Evolutionary conservation across 768 basidiomycete species (phyloP).

Genomic region (Stropharia rugosoannulata): DNA sequence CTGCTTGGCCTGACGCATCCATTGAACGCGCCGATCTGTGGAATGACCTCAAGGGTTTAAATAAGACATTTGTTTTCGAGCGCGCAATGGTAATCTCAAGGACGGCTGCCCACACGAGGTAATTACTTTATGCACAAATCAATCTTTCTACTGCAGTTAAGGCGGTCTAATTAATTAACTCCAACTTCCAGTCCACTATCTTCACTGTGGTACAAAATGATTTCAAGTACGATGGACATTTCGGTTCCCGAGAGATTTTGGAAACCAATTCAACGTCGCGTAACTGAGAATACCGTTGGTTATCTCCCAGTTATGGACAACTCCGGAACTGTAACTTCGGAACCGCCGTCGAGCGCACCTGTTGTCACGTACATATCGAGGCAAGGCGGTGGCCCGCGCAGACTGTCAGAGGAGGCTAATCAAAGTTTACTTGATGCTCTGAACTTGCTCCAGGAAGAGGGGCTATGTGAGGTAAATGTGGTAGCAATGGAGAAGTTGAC

Average conservation of each 20-base stretch:
- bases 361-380: slow-evolving; percentile 59
- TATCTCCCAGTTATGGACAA: slow-evolving; percentile 17
- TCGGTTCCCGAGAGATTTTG: slow-evolving; percentile 28
- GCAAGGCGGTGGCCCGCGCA: slow-evolving; percentile 38
- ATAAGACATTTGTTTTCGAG: slow-evolving; percentile 57
- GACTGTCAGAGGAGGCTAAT: slow-evolving; percentile 47
- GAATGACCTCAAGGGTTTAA: slow-evolving; percentile 49
- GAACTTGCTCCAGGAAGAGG: slow-evolving; percentile 46
- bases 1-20: slow-evolving; percentile 62
- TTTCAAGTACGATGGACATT: slow-evolving; percentile 32
- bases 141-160: background rate
- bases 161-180: background rate
- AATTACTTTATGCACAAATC: background rate
- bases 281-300: slow-evolving; percentile 29
- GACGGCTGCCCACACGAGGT: slow-evolving; percentile 55
- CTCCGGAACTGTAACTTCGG: slow-evolving; percentile 4
- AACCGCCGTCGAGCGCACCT: slow-evolving; percentile 3
- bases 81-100: slow-evolving; percentile 61
- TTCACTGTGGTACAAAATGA: slow-evolving; percentile 29
- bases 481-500: slow-evolving; percentile 39
- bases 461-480: slow-evolving; percentile 48
- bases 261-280: slow-evolving; percentile 27
- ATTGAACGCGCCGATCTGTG: slow-evolving; percentile 62
- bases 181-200: slow-evolving; percentile 21
- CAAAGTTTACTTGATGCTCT: slow-evolving; percentile 46